Conservation (phyloP, 768 basidiomycete species). For the Mycena galericulata region DNA sequence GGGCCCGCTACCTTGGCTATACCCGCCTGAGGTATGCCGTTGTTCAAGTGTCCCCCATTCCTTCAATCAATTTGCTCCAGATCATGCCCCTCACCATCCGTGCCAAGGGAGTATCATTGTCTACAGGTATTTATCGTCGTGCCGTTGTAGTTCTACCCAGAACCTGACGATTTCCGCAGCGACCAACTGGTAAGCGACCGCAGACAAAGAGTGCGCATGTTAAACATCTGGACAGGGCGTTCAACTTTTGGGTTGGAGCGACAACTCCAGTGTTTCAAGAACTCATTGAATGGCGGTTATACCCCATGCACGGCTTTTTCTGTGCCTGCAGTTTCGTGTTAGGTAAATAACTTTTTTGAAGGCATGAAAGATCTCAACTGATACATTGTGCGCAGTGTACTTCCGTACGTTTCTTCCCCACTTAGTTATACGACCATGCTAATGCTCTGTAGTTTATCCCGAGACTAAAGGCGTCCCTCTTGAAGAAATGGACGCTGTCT, state of each 20-base stretch:
- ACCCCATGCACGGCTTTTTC: conserved; percentile 97
- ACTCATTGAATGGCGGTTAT: conserved; percentile 88
- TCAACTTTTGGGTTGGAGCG: conserved; percentile 92
- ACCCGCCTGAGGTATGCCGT: conserved; percentile 80
- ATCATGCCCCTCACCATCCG: conserved; percentile 92
- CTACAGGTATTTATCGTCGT: conserved; percentile 83
- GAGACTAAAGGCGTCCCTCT: conserved; percentile 89
- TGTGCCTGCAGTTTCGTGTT: conserved; percentile 88
- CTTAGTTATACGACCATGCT: conserved; percentile 7
- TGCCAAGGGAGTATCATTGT: conserved; percentile 95
- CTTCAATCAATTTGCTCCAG: conserved; percentile 48
- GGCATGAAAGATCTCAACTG: conserved; percentile 25
- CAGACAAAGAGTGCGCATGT: background rate
- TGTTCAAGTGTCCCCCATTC: background rate
- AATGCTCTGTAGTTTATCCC: conserved; percentile 71
- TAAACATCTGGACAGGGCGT: conserved; percentile 58
- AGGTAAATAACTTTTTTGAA: conserved; percentile 55
- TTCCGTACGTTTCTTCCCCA: conserved; percentile 64
- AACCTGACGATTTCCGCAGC: conserved; percentile 12
- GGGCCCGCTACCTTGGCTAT: conserved; percentile 91
- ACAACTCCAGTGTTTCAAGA: conserved; percentile 90
- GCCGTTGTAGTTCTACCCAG: background rate
- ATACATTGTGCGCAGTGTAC: conserved; percentile 62
- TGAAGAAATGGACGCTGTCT: conserved; percentile 92
- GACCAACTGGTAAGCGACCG: conserved; percentile 28